Evolutionary conservation across 441 rosid species (phyloP).

Genomic region (Omphalea diandra): DNA sequence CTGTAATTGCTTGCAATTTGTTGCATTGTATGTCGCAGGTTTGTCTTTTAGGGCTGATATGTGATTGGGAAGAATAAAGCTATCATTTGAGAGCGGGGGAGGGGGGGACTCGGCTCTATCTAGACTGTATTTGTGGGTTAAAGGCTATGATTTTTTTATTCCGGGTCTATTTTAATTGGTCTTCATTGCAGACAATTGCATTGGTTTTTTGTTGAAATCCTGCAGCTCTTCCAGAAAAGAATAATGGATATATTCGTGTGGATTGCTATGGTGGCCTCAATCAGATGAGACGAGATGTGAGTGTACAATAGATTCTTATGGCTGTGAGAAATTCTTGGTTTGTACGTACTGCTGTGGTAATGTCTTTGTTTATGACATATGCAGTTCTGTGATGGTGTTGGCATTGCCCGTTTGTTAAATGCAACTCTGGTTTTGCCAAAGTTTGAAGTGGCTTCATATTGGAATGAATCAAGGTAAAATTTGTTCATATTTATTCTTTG

Average conservation of each 20-base stretch:
- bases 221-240: slow-evolving; percentile 79
- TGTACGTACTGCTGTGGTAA: not conserved
- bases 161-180: slow-evolving; percentile 66
- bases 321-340: slow-evolving; percentile 6
- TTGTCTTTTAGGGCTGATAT: not conserved
- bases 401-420: slow-evolving; percentile 78
- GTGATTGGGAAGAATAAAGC: no score
- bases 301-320: slow-evolving; percentile 23
- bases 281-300: slow-evolving; percentile 98
- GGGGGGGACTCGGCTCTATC: no score
- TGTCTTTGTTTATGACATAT: slow-evolving; percentile 20
- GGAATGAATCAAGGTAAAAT: slow-evolving; percentile 90
- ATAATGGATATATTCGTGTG: slow-evolving; percentile 85
- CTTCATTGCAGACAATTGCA: slow-evolving; percentile 91
- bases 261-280: slow-evolving; percentile 98
- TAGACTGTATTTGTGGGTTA: no score
- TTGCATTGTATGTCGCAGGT: not conserved
- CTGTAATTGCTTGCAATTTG: no score
- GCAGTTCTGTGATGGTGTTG: slow-evolving; percentile 92
- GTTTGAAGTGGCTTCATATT: slow-evolving; percentile 93
- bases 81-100: no score
- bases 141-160: slow-evolving; percentile 12
- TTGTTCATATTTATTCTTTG: not conserved
- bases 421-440: slow-evolving; percentile 72
- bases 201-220: slow-evolving; percentile 85